A percentile compares a stretch with the other conserved stretches of the same genome.
Evolutionary conservation across 331 rosid genomes (phyloP).

Genomic region (Stylosanthes scabra): DNA sequence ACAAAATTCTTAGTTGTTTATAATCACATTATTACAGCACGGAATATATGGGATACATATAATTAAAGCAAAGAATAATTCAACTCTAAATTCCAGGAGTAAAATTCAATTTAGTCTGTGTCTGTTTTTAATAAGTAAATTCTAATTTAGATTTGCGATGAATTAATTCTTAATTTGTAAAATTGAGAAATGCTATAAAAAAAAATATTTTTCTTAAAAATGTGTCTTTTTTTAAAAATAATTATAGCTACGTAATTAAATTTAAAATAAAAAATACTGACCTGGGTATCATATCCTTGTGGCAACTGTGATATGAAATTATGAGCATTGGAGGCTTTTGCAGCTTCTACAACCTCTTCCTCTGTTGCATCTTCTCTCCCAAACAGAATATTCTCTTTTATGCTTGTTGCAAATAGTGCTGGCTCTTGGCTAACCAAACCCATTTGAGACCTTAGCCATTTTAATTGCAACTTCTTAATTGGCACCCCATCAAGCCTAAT

Average conservation of each 20-base stretch:
- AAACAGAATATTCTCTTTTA: constrained; percentile 81
- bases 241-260: no score
- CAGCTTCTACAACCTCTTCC: constrained; percentile 68
- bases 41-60: not conserved
- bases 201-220: no score
- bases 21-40: not conserved
- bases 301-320: constrained; percentile 76
- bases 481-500: constrained; percentile 71
- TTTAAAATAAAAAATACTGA: constrained; percentile 18
- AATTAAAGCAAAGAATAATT: constrained; percentile 31
- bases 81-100: no score
- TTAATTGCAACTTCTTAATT: constrained; percentile 63
- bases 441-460: constrained; percentile 91
- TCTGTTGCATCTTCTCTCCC: constrained; percentile 80
- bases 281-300: constrained; percentile 86
- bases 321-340: constrained; percentile 88
- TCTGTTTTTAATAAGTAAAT: no score
- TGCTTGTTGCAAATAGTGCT: constrained; percentile 77
- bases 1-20: constrained; percentile 10
- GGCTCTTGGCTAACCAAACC: constrained; percentile 96
- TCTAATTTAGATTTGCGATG: no score
- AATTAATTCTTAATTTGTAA: no score
- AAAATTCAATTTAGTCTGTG: no score
- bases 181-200: no score
- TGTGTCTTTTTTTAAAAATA: no score